Base-by-base conservation (phyloP, 257 asterid species). In the Eucommia ulmoides region DNA sequence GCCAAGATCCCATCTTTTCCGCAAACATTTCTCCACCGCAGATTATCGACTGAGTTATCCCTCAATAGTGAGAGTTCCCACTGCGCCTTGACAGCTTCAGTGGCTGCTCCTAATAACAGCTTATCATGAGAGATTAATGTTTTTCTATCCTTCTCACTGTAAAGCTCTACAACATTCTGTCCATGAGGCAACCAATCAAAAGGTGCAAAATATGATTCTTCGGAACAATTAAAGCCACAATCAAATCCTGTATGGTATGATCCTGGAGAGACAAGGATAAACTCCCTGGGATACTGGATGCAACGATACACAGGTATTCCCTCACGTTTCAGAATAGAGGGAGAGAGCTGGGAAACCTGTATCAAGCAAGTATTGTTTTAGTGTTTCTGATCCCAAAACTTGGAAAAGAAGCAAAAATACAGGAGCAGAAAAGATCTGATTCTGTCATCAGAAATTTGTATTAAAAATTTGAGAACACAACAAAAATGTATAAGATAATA, bases 261-360 rank as follows among this genome's bases (percentile, higher is more conserved):
- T 54, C 89, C 86, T 9, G 96, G 94, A 45, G 75, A 78, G 50
- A 65, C 62, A 59, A 85, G 67, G 22, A 85, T 63, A 65, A 80
- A 89, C 62, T 83, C 96, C 50, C 48, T 41, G 1, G 79, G 77
- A 41, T 74, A 63, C 62, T 82, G 98, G 65, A 80, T 66, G 44
- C 96, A 91, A 19, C 93, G 88, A 57, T 69, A 91, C 45, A 85
- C 86, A 24, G 95, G 93, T 53, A 83, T 71, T 17, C 92, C 94
- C 72, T 78, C 79, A 2, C 85, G 60, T 25, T 44, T 59, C 51
- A 81, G 75, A 55, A 66, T 47, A 46, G 84, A 75, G 51, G 94
- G 92, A 22, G 94, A 69, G 53, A 91, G 51, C 55, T 78, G 96
- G 63, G 66, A 24, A 41, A 65, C 78, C 98, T 91, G 84, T 51